phyloP scores from a whole-genome alignment of 495 filamentous ascomycete genomes.

The Aspergillus ostianus region DNA sequence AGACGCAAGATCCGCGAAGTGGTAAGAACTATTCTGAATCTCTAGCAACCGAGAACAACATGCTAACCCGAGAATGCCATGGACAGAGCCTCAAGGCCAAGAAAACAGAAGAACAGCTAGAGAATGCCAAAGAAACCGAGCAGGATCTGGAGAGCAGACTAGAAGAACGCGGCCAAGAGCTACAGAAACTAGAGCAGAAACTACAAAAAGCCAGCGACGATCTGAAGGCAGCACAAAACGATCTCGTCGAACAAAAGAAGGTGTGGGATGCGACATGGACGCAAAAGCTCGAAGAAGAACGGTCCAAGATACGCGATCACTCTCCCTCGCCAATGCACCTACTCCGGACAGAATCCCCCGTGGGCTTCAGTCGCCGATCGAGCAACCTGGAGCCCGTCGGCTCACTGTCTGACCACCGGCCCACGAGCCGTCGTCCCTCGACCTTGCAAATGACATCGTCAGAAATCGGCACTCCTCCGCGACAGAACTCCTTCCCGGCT shows the following conservation, averaged over 20 bases:
- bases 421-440: slow-evolving; percentile 49
- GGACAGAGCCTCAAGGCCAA: slow-evolving; percentile 69
- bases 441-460: slow-evolving; percentile 39
- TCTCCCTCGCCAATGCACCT: slow-evolving; percentile 37
- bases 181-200: slow-evolving; percentile 61
- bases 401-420: slow-evolving; percentile 37
- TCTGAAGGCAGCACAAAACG: slow-evolving; percentile 54
- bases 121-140: slow-evolving; percentile 63
- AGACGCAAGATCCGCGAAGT: slow-evolving; percentile 82
- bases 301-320: slow-evolving; percentile 69
- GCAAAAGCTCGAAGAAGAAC: slow-evolving; percentile 69
- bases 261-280: slow-evolving; percentile 59
- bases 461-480: slow-evolving; percentile 40
- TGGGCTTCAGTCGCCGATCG: slow-evolving; percentile 44
- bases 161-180: slow-evolving; percentile 57
- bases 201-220: slow-evolving; percentile 66
- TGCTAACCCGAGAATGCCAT: slow-evolving; percentile 19
- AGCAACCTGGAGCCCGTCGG: slow-evolving; percentile 39
- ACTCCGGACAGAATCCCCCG: slow-evolving; percentile 48
- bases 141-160: slow-evolving; percentile 58
- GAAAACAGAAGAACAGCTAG: slow-evolving; percentile 78
- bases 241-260: slow-evolving; percentile 71
- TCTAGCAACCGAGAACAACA: background rate
- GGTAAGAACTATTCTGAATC: slow-evolving; percentile 47
- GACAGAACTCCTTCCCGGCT: slow-evolving; percentile 43